Evolutionary conservation across 1,139 yeast species (phyloP), one percentile per base, ranked within the genome.

Genomic region (Geotrichum bryndzae): DNA sequence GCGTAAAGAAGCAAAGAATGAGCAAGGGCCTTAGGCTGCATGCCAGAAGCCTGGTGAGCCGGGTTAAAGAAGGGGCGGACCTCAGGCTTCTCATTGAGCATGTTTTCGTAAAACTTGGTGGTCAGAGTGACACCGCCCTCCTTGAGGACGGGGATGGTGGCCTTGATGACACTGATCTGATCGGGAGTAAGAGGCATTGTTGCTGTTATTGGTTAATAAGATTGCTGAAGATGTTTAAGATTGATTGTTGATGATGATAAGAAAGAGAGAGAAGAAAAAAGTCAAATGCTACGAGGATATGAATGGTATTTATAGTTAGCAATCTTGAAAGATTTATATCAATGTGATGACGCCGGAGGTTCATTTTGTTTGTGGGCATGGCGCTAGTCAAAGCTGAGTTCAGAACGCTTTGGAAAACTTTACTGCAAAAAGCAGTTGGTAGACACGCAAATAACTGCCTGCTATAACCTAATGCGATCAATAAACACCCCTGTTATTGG

Each of bases 11-110:
- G 74, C 53, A 86, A 77, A 1, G 90, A 82, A 67, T 78, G 82
- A 0, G 90, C 90, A 61, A 87, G 76, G 51, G 87, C 85, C 66
- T 79, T 78, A 63, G 90, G 90, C 71, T 87, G 92, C 60, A 79
- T 77, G 63, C 81, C 79, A 41, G 79, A 75, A 58, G 70, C 72
- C 72, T 86, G 91, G 72, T 86, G 82, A 2, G 86, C 75, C 67
- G 76, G 79, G 72, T 86, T 86, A 77, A 86, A 86, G 68, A 81
- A 80, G 31, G 84, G 80, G 65, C 77, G 77, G n/a, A 86, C 83
- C 62, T 79, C 84, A 13, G 85, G 85, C 67, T 82, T 77, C 29
- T 75, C 80, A 18, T 67, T 64, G 46, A 86, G 74, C 90, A 87
- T 84, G 67, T 79, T 77, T 27, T 75, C 66, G 73, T 86, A 86